phyloP scores from a whole-genome alignment of 345 rosid genomes.

The Zanthoxylum bungeanum region DNA sequence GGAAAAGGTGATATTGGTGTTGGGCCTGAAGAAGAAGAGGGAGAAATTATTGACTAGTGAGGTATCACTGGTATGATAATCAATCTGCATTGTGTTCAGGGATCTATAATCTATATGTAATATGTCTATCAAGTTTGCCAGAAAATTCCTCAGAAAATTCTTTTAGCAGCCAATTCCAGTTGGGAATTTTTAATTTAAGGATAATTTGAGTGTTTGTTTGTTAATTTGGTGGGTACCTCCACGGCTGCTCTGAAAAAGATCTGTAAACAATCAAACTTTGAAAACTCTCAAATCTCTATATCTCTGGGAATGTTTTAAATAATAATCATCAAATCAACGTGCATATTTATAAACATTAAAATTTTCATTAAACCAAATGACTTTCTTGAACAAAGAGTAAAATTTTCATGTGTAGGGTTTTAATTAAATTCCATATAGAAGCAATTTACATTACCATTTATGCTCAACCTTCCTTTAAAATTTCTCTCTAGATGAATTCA shows the following conservation, averaged over 20 bases:
- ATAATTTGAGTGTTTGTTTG: too few species aligned
- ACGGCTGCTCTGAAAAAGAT: not conserved
- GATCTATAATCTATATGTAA: too few species aligned
- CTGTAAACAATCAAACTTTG: not conserved
- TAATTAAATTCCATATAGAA: not conserved
- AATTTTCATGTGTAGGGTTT: not conserved
- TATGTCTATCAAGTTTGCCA: too few species aligned
- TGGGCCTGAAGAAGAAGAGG: constrained; percentile 46
- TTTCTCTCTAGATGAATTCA: not conserved
- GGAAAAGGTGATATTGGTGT: constrained; percentile 5
- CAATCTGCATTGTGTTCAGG: not conserved
- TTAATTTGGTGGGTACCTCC: not conserved
- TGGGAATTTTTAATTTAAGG: not conserved
- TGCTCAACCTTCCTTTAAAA: not conserved
- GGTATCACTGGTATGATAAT: not conserved
- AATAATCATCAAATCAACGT: not conserved
- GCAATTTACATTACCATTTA: not conserved
- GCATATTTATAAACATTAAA: not conserved
- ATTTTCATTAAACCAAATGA: not conserved
- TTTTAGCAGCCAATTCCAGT: not conserved
- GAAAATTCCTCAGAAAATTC: not conserved
- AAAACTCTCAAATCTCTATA: too few species aligned
- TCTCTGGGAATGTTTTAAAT: too few species aligned
- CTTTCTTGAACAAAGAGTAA: not conserved
- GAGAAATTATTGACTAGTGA: constrained; percentile 56